Conservation (phyloP, 2,329 filamentous ascomycete species). For the Atkinsonella texensis region DNA sequence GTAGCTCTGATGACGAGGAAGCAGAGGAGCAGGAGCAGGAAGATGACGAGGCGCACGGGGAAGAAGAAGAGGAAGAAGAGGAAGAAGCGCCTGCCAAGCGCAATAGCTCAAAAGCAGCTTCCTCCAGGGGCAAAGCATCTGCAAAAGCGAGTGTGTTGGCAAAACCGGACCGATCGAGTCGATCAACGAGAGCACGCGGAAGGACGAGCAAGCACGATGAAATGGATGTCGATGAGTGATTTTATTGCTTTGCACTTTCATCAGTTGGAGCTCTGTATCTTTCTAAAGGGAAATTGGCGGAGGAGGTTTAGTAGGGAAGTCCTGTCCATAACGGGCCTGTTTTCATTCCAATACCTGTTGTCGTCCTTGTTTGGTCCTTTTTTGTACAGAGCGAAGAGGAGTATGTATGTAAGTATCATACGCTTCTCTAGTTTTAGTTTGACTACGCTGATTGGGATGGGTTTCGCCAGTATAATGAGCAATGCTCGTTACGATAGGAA, state of each 20-base stretch:
- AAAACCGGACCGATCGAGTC: constrained; percentile 11
- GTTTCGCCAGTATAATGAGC: not conserved
- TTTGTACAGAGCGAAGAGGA: not conserved
- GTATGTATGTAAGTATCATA: too few relatives aligned
- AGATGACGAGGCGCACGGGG: constrained; percentile 5
- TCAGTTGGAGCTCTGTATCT: too few relatives aligned
- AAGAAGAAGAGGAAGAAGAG: constrained; percentile 7
- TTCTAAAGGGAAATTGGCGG: too few relatives aligned
- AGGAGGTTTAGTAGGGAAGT: not conserved
- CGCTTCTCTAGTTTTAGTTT: too few relatives aligned
- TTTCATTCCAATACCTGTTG: not conserved
- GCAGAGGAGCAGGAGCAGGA: constrained; percentile 6
- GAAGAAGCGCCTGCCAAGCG: constrained; percentile 13
- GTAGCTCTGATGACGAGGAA: constrained; percentile 8
- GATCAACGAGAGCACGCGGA: constrained; percentile 15
- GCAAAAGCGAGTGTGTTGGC: constrained; percentile 16
- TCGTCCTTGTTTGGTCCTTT: too few relatives aligned
- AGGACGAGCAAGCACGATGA: constrained; percentile 16
- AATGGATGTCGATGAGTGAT: constrained; percentile 24
- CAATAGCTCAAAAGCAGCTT: constrained; percentile 14
- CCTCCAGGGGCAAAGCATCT: constrained; percentile 12
- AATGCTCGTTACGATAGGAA: constrained; percentile 1
- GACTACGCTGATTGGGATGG: too few relatives aligned
- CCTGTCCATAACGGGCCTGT: not conserved
- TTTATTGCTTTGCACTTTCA: not conserved